These are phyloP conservation scores for Emmonsiellopsis sp. DNA, from an alignment of 2,329 filamentous ascomycete species.

Conservation along the genomic window DNA sequence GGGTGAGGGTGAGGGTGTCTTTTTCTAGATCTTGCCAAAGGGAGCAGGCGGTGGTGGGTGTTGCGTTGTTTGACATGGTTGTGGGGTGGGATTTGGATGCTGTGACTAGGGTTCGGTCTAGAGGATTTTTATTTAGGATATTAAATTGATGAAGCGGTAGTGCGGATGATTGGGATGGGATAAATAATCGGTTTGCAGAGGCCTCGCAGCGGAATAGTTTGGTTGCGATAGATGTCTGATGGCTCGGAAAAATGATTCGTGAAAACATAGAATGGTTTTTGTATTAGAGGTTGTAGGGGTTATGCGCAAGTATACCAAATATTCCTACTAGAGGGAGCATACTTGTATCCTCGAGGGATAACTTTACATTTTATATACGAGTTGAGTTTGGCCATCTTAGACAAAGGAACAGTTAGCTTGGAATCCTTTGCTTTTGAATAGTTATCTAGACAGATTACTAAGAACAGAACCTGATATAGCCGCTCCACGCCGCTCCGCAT, in stretches of 20 bases:
- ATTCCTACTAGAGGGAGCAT: no score
- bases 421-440: no score
- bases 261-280: not conserved
- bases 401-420: no score
- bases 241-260: not conserved
- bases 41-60: constrained; percentile 5
- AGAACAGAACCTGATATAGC: not conserved
- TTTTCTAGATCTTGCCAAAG: constrained; percentile 7
- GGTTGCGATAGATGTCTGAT: not conserved
- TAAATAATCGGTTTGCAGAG: not conserved
- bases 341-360: no score
- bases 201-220: not conserved
- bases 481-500: no score
- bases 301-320: no score
- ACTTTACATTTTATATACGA: no score
- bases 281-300: no score
- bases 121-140: not conserved
- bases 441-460: not conserved
- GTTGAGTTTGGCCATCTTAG: no score
- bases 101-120: not conserved
- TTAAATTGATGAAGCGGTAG: no score
- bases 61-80: not conserved
- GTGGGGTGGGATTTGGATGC: not conserved
- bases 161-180: not conserved
- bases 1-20: constrained; percentile 6